A percentile compares a stretch with the other conserved stretches of the same genome.
Evolutionary conservation across 2,329 filamentous ascomycete genomes (phyloP).

Genomic region (Bipolaris gigantea): DNA sequence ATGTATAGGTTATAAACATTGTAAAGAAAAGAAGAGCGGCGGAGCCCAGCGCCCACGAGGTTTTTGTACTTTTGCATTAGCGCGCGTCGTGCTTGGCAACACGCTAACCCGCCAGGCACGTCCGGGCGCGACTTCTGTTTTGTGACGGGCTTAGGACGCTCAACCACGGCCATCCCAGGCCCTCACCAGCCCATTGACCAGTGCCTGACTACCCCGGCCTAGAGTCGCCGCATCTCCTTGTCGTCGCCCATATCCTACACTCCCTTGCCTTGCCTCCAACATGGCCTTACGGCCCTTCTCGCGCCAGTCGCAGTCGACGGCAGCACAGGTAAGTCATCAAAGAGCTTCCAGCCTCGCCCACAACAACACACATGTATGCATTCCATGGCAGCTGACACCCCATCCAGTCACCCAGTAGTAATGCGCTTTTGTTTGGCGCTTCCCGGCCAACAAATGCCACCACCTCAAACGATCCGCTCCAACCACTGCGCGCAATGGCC

Average conservation of each 20-base stretch:
- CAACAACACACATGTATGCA: background rate
- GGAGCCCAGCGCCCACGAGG: constrained; percentile 17
- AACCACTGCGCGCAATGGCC: constrained; percentile 65
- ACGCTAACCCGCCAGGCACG: constrained; percentile 13
- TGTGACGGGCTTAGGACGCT: constrained; percentile 18
- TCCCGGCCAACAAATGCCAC: constrained; percentile 19
- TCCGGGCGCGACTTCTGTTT: constrained; percentile 30
- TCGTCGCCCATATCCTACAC: background rate
- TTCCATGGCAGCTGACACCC: background rate
- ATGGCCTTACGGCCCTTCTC: constrained; percentile 35
- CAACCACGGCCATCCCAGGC: constrained; percentile 9
- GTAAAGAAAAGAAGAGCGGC: constrained; percentile 54
- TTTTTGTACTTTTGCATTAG: constrained; percentile 27
- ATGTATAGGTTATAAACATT: constrained; percentile 65
- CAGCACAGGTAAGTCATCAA: constrained; percentile 27
- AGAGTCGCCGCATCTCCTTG: background rate
- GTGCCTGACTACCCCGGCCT: background rate
- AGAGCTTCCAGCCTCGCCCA: constrained; percentile 1
- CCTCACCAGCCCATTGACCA: constrained; percentile 1
- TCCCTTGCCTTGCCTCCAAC: background rate
- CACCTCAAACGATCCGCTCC: constrained; percentile 51
- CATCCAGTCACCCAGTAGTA: constrained; percentile 15
- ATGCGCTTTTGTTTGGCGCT: constrained; percentile 16
- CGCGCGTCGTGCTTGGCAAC: constrained; percentile 18
- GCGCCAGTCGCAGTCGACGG: constrained; percentile 30